Conservation (phyloP, 2,329 filamentous ascomycete species). For the Penicillium sp. region DNA sequence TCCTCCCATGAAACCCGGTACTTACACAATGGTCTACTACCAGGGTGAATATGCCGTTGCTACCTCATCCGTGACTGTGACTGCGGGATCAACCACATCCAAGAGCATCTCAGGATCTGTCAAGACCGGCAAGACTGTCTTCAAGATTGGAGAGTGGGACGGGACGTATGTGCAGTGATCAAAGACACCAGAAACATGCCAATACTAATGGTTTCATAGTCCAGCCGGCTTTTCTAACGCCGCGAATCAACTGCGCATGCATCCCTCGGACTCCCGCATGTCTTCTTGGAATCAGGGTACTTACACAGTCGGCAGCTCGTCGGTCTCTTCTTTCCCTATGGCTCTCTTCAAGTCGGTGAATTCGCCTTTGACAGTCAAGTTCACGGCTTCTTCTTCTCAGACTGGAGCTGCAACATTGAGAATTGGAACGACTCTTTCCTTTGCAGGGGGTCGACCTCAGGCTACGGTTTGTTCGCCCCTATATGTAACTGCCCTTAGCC, state of each 20-base stretch:
- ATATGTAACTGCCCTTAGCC: rapidly evolving
- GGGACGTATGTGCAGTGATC: conserved; percentile 44
- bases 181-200: conserved; percentile 6
- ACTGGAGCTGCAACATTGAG: conserved; percentile 56
- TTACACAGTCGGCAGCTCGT: conserved; percentile 58
- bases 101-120: conserved; percentile 52
- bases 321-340: conserved; percentile 59
- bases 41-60: conserved; percentile 57
- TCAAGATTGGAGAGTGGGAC: conserved; percentile 63
- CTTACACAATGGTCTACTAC: conserved; percentile 65
- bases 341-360: conserved; percentile 61
- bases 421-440: conserved; percentile 62
- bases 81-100: conserved; percentile 48
- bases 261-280: conserved; percentile 64
- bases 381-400: conserved; percentile 52
- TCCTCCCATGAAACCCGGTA: conserved; percentile 63
- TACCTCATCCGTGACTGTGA: conserved; percentile 49
- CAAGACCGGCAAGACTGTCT: conserved; percentile 53
- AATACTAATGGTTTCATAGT: conserved; percentile 12
- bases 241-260: conserved; percentile 64
- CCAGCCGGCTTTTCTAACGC: conserved; percentile 64
- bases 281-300: conserved; percentile 57
- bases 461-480: conserved; percentile 32
- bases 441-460: conserved; percentile 57
- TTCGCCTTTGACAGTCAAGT: conserved; percentile 58